phyloP scores from a whole-genome alignment of 129 eudicot species.

The Sambucus nigra region DNA sequence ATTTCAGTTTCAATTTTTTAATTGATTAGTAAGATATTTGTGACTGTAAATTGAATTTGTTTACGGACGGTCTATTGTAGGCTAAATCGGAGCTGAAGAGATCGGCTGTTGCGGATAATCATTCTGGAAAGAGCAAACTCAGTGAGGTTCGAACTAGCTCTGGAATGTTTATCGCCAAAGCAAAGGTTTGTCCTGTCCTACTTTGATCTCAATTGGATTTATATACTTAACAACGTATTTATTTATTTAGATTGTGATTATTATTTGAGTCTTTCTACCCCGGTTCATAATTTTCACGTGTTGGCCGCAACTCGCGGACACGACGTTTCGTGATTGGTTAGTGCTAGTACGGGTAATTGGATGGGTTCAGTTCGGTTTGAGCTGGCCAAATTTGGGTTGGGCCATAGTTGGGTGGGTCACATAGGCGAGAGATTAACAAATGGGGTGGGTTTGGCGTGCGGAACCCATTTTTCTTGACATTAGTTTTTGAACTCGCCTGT shows the following conservation, averaged over 20 bases:
- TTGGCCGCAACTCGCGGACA: too few relatives aligned
- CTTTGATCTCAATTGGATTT: too few relatives aligned
- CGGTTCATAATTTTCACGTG: too few relatives aligned
- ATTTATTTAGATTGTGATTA: too few relatives aligned
- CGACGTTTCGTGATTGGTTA: too few relatives aligned
- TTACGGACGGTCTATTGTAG: constrained; percentile 33
- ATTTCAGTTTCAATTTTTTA: neutral
- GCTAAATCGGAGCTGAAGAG: constrained; percentile 90
- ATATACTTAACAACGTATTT: too few relatives aligned
- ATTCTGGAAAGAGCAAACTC: constrained; percentile 74
- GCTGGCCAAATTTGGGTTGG: too few relatives aligned
- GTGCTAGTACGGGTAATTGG: neutral
- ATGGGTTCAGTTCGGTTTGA: too few relatives aligned
- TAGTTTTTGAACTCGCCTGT: too few relatives aligned
- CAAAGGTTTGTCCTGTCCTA: constrained; percentile 42
- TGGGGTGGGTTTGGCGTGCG: neutral
- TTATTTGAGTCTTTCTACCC: too few relatives aligned
- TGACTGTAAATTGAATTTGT: constrained; percentile 4
- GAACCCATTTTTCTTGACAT: neutral
- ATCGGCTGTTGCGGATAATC: constrained; percentile 91
- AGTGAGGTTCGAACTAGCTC: constrained; percentile 98
- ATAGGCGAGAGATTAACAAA: neutral
- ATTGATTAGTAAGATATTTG: neutral
- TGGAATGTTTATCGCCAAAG: constrained; percentile 80
- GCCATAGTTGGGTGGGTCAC: too few relatives aligned